Base-by-base conservation (phyloP, 2,329 filamentous ascomycete genomes). In the Aspergillus novoparasiticus region DNA sequence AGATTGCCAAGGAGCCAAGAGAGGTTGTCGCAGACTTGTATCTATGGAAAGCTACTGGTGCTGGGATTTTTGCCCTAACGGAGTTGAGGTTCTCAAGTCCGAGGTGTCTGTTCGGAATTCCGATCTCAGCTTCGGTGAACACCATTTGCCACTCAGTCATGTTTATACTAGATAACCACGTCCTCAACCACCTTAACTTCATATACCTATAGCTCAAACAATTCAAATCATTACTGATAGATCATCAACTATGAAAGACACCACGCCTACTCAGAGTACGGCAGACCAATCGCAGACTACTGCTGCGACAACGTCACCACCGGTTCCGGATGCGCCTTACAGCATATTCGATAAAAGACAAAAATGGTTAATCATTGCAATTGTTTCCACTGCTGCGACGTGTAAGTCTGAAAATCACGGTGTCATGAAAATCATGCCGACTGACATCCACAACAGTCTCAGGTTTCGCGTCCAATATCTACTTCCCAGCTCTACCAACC, bases 321-420 rank as follows among this genome's bases (percentile, higher is more conserved):
- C 34, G 19, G 16, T 43, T 26, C 2, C 57, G 4, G 32, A 26
- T n/a, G 43, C 65, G 48, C 83, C 82, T 0, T 82, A 82, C 66
- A 85, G 77, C 66, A 83, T 86, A 28, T 86, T 85, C 30, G 82
- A 84, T 66, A 77, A 73, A 39, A 72, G 78, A 6, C 84, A 86
- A 69, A 84, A 83, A 63, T 74, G 76, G 3, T 23, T 85, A 0
- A 83, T 86, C 30, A 75, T 85, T 0, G 62, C 78, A 3, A 71
- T 84, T 8, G 80, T 82, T 8, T 84, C 84, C 0, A 78, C 78
- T 10, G 84, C 83, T 1, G 83, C 84, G 28, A 85, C 84, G 1
- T 85, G 81, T 84, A 72, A 72, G 75, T 69, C 6, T 9, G 16
- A 10, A 26, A 6, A 19, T 23, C 28, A 26, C 59, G 21, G 4